Percentiles rank a stretch among this genome's conserved stretches.
phyloP scores from a whole-genome alignment of 2,329 filamentous ascomycete genomes.

The Alternaria tenuissima region DNA sequence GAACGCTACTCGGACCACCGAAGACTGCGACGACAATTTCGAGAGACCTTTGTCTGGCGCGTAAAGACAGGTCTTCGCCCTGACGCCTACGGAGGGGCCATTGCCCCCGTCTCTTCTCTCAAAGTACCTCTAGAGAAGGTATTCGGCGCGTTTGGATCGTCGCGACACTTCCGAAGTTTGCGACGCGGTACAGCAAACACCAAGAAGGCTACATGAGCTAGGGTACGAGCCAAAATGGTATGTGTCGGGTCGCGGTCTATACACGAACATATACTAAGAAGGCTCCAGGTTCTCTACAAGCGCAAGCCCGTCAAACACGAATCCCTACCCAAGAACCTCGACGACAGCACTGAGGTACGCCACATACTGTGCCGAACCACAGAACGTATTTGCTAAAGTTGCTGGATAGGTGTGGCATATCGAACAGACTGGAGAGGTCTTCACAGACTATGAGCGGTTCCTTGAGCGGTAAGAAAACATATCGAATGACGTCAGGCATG shows the following conservation, averaged over 20 bases:
- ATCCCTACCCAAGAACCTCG: conserved; percentile 73
- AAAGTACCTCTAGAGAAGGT: conserved; percentile 3
- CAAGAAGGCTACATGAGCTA: conserved; percentile 42
- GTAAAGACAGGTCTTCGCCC: conserved; percentile 24
- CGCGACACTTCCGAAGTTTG: conserved; percentile 39
- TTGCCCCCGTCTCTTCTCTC: conserved; percentile 8
- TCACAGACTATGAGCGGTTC: conserved; percentile 87
- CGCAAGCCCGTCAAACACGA: conserved; percentile 91
- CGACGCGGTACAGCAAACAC: conserved; percentile 36
- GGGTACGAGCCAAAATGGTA: conserved; percentile 45
- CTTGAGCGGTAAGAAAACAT: conserved; percentile 72
- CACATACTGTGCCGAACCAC: conserved; percentile 10
- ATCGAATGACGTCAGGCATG: conserved; percentile 30
- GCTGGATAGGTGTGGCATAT: conserved; percentile 84
- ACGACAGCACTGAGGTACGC: conserved; percentile 84
- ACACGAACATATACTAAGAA: conserved; percentile 25
- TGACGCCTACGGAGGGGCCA: conserved; percentile 20
- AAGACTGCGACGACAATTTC: conserved; percentile 44
- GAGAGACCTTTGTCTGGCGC: conserved; percentile 29
- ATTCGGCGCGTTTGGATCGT: conserved; percentile 24
- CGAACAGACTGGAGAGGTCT: conserved; percentile 87
- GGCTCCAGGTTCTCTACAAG: conserved; percentile 85
- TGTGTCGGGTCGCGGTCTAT: conserved; percentile 19
- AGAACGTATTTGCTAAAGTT: conserved; percentile 38
- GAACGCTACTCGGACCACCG: conserved; percentile 43